These are phyloP conservation scores for Ambrosia trifida DNA, from an alignment of 129 eudicot species.

Conservation along the genomic window DNA sequence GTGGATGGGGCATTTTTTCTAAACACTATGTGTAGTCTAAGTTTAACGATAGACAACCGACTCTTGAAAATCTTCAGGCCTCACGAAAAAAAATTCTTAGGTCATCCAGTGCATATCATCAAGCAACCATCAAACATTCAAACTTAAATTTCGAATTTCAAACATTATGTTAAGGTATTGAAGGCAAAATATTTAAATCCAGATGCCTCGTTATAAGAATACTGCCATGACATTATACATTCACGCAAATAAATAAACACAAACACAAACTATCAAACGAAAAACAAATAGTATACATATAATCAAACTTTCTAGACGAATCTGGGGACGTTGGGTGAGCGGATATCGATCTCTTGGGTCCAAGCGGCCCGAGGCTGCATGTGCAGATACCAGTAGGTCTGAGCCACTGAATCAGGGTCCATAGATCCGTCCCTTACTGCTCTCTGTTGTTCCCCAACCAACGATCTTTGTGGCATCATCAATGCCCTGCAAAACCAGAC, in stretches of 20 bases:
- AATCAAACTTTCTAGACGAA: conserved; percentile 30
- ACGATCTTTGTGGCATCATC: conserved; percentile 33
- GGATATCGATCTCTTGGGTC: conserved; percentile 84
- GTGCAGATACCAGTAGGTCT: conserved; percentile 84
- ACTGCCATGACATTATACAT: not conserved
- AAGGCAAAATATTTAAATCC: not conserved
- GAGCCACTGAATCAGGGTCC: conserved; percentile 88
- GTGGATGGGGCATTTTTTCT: too few relatives aligned
- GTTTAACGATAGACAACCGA: too few relatives aligned
- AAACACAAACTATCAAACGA: conserved; percentile 1
- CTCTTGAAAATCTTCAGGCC: too few relatives aligned
- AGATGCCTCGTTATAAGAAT: too few relatives aligned
- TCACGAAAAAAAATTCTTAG: too few relatives aligned
- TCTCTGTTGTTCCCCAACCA: conserved; percentile 42
- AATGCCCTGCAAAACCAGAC: conserved; percentile 27
- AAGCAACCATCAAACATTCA: not conserved
- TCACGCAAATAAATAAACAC: conserved; percentile 1
- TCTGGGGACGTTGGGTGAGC: conserved; percentile 46
- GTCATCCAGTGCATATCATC: not conserved
- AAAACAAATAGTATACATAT: conserved; percentile 3
- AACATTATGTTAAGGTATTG: not conserved
- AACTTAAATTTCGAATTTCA: not conserved
- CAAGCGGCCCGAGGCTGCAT: conserved; percentile 68
- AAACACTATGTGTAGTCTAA: too few relatives aligned
- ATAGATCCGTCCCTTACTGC: conserved; percentile 42